Evolutionary conservation across 2,329 filamentous ascomycete species (phyloP).

Genomic region (Chrysosphaeria jannelii): DNA sequence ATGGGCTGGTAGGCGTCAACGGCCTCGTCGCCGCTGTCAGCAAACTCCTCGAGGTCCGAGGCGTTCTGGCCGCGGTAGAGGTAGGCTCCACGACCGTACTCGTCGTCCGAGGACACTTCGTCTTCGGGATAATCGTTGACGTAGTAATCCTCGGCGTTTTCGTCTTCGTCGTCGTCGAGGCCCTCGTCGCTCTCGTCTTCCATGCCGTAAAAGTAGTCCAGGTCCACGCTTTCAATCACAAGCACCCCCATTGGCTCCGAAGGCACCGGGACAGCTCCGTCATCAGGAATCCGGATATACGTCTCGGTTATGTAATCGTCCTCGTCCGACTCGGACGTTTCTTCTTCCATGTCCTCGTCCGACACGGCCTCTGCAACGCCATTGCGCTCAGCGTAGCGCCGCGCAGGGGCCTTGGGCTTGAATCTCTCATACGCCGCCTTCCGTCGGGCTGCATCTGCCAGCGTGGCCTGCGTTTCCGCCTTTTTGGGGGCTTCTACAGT

Average conservation of each 20-base stretch:
- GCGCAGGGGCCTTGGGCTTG: constrained; percentile 5
- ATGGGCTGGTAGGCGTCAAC: too few relatives aligned
- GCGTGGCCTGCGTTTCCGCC: neutral
- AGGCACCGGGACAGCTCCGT: constrained; percentile 16
- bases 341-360: constrained; percentile 8
- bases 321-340: constrained; percentile 15
- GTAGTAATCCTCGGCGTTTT: constrained; percentile 51
- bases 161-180: constrained; percentile 29
- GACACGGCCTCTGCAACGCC: constrained; percentile 7
- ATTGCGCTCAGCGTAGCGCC: constrained; percentile 2
- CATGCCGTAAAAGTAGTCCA: constrained; percentile 26
- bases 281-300: constrained; percentile 27
- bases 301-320: constrained; percentile 33
- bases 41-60: constrained; percentile 24
- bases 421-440: constrained; percentile 4
- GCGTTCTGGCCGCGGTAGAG: constrained; percentile 20
- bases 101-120: constrained; percentile 42
- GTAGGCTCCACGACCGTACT: constrained; percentile 25
- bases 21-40: constrained; percentile 11
- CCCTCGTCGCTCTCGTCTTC: constrained; percentile 32
- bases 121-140: constrained; percentile 57
- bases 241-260: constrained; percentile 26
- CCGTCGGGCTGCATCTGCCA: constrained; percentile 2
- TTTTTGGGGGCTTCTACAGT: neutral
- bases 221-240: constrained; percentile 24